A percentile compares a stretch with the other conserved stretches of the same genome.
Evolutionary conservation across 2,329 filamentous ascomycete species (phyloP).

Genomic region (Torrubiellomyces zombiae): DNA sequence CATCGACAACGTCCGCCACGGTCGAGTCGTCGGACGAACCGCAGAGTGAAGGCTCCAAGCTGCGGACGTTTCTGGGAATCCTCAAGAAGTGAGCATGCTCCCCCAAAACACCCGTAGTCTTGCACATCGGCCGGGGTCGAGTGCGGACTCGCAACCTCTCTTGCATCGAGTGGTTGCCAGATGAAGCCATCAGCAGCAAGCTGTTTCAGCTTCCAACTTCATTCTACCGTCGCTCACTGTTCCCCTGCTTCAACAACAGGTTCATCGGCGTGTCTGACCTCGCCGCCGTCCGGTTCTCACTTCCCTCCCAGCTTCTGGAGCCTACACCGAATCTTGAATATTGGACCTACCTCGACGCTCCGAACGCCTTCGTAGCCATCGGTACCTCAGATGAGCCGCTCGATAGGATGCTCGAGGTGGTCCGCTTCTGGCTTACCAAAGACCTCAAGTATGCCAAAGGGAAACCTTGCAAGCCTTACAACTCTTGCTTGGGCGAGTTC

Average conservation of each 20-base stretch:
- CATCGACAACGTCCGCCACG: conserved; percentile 16
- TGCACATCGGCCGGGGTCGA: too few species aligned
- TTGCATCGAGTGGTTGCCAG: too few species aligned
- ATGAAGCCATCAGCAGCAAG: too few species aligned
- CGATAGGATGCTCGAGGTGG: conserved; percentile 84
- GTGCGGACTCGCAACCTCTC: too few species aligned
- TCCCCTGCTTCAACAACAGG: conserved; percentile 30
- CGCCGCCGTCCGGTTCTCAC: conserved; percentile 84
- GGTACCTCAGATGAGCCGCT: conserved; percentile 83
- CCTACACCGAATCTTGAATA: conserved; percentile 96
- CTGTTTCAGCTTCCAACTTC: not conserved
- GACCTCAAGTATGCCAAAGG: conserved; percentile 98
- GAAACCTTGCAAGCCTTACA: conserved; percentile 97
- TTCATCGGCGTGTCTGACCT: conserved; percentile 96
- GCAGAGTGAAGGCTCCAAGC: conserved; percentile 68
- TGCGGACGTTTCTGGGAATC: conserved; percentile 77
- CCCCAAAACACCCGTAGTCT: too few species aligned
- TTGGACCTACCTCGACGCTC: conserved; percentile 95
- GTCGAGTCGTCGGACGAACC: conserved; percentile 24
- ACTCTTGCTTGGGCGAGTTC: conserved; percentile 92
- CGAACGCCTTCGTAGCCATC: conserved; percentile 69
- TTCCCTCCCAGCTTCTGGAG: conserved; percentile 88
- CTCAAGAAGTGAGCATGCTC: conserved; percentile 58
- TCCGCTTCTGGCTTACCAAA: conserved; percentile 98
- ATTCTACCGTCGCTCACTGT: conserved; percentile 11